Evolutionary conservation across 108 stramenopile genomes (phyloP).

Genomic region (Schizochytrium sp.): DNA sequence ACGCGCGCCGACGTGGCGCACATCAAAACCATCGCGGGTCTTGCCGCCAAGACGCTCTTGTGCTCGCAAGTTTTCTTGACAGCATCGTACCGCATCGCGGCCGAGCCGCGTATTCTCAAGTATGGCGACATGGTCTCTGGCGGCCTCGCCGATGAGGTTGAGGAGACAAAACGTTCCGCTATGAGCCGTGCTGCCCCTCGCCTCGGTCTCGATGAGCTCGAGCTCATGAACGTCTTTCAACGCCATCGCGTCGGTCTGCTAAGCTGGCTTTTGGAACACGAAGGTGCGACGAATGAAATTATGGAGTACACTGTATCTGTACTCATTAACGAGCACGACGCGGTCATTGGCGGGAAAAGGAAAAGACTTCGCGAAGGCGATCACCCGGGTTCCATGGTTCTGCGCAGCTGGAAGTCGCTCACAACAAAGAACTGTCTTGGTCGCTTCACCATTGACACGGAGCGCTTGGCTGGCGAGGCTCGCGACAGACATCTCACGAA

Average conservation of each 20-base stretch:
- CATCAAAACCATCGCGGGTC: conserved; percentile 32
- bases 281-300: neutral
- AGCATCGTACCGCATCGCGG: conserved; percentile 37
- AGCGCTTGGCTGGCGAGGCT: neutral
- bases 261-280: neutral
- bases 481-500: too few relatives aligned
- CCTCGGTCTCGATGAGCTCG: neutral
- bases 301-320: neutral
- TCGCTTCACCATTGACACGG: neutral
- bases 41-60: conserved; percentile 30
- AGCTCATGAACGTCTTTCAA: neutral
- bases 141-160: conserved; percentile 23
- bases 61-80: conserved; percentile 47
- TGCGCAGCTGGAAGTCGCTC: neutral
- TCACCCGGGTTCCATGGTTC: neutral
- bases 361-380: neutral
- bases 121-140: conserved; percentile 23
- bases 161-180: neutral
- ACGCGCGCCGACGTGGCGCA: conserved; percentile 35
- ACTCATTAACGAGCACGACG: neutral
- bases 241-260: neutral
- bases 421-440: neutral
- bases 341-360: neutral
- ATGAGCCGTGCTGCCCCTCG: neutral
- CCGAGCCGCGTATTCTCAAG: conserved; percentile 22